phyloP scores from a whole-genome alignment of 371 early-diverging fungal species.

The Syncephalastrum monosporum region DNA sequence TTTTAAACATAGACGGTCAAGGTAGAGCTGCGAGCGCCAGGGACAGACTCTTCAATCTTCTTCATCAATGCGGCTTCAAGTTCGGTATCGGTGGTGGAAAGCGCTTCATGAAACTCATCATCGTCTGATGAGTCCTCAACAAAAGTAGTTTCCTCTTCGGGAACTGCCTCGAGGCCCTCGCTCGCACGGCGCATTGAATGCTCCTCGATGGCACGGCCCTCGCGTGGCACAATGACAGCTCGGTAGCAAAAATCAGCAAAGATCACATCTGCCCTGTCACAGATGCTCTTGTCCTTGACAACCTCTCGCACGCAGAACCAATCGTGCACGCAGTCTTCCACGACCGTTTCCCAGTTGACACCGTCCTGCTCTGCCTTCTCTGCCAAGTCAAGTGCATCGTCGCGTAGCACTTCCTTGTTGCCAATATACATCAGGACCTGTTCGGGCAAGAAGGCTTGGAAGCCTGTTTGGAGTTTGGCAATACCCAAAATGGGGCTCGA shows the following conservation, averaged over 20 bases:
- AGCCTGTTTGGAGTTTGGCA: slow-evolving; percentile 38
- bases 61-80: slow-evolving; percentile 13
- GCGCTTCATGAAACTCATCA: slow-evolving; percentile 17
- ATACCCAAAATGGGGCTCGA: slow-evolving; percentile 33
- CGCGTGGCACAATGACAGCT: slow-evolving; percentile 22
- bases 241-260: slow-evolving; percentile 42
- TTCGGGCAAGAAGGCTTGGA: slow-evolving; percentile 26
- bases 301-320: slow-evolving; percentile 50
- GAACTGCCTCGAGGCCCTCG: slow-evolving; percentile 33
- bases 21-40: no score
- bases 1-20: no score
- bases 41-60: slow-evolving; percentile 8
- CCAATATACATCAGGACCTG: slow-evolving; percentile 38
- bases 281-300: slow-evolving; percentile 35
- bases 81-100: slow-evolving; percentile 16
- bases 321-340: slow-evolving; percentile 44
- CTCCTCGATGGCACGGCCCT: slow-evolving; percentile 12
- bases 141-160: slow-evolving; percentile 20
- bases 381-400: slow-evolving; percentile 39
- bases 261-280: slow-evolving; percentile 27
- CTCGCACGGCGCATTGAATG: slow-evolving; percentile 17
- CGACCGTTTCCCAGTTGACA: slow-evolving; percentile 30
- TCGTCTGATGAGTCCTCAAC: slow-evolving; percentile 21
- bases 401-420: slow-evolving; percentile 37
- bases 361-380: slow-evolving; percentile 38